Evolutionary conservation across 2,329 filamentous ascomycete species (phyloP), one percentile per base, ranked within the genome.

Genomic region (Beauveria sp.): DNA sequence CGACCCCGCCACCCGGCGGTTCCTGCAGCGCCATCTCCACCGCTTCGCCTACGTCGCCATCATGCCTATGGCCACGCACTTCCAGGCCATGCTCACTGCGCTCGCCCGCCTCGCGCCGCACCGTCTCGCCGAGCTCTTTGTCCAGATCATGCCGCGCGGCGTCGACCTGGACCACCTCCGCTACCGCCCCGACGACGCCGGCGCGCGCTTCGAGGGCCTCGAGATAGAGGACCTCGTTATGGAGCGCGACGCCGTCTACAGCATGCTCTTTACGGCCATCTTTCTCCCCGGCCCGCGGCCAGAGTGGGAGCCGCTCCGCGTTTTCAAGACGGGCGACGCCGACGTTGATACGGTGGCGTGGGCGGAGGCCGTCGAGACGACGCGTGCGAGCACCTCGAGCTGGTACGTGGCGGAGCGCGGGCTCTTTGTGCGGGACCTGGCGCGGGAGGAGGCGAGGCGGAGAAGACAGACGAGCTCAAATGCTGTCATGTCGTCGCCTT

Each of bases 31-130:
- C 26, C n/a, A 7, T 64, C 76, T 87, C 50, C 74, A 75, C 16
- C 75, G 79, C 22, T 72, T 88, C 53, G 77, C 76, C 60, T 90
- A 89, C 69, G 79, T 87, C 3, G 85, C 84, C 43, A 82, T 89
- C 8, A 91, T 90, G 66, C 88, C 88, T 0, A 83, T 87, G 42
- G 79, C 80, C 53, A 80, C 80, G 6, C 87, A 90, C 69, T 78
- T 89, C 55, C 22, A 26, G 42, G 16, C 28, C 4, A 28, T 43
- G 26, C 34, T 60, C 7, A 5, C 22, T 40, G 10, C 28, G 26
- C 26, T 28, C 16, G 38, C 20, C 22, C 28, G 28, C 43, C 38
- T 48, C 24, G 38, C 31, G 9, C 46, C 34, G 24, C 51, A 7
- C 45, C 59, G 42, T 14, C 43, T 89, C 3, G 76, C 81, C 48